phyloP scores from a whole-genome alignment of 2,329 filamentous ascomycete species.

The Apiospora pterosperma region DNA sequence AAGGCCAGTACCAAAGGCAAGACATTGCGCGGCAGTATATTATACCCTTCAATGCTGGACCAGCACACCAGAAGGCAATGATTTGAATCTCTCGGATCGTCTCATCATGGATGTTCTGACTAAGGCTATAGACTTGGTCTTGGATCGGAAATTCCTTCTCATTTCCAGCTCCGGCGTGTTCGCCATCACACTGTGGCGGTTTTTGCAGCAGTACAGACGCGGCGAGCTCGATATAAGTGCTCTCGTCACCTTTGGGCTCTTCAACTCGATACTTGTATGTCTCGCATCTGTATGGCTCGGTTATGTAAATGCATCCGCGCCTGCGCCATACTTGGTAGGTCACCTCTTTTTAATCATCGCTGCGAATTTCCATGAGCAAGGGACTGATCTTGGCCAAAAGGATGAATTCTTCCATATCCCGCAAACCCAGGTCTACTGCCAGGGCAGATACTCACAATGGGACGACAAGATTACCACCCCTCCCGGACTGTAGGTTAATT shows the following conservation, averaged over 20 bases:
- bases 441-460: slow-evolving; percentile 72
- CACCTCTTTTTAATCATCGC: background rate
- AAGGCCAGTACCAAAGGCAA: background rate
- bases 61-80: background rate
- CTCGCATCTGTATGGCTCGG: slow-evolving; percentile 34
- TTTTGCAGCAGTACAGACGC: background rate
- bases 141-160: background rate
- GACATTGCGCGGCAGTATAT: background rate
- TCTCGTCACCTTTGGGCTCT: background rate
- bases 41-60: background rate
- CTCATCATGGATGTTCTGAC: background rate
- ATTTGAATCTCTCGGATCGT: background rate
- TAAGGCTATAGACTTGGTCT: background rate
- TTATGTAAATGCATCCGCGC: slow-evolving; percentile 36
- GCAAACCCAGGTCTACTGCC: slow-evolving; percentile 85
- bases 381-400: slow-evolving; percentile 36
- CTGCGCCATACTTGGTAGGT: slow-evolving; percentile 52
- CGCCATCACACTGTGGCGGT: background rate
- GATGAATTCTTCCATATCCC: slow-evolving; percentile 88
- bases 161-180: background rate
- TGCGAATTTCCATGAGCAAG: background rate
- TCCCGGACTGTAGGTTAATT: slow-evolving; percentile 66
- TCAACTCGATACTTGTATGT: background rate
- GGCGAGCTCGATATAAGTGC: background rate
- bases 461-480: slow-evolving; percentile 98